phyloP scores from a whole-genome alignment of 2,329 filamentous ascomycete genomes.

The Nemania abortiva region DNA sequence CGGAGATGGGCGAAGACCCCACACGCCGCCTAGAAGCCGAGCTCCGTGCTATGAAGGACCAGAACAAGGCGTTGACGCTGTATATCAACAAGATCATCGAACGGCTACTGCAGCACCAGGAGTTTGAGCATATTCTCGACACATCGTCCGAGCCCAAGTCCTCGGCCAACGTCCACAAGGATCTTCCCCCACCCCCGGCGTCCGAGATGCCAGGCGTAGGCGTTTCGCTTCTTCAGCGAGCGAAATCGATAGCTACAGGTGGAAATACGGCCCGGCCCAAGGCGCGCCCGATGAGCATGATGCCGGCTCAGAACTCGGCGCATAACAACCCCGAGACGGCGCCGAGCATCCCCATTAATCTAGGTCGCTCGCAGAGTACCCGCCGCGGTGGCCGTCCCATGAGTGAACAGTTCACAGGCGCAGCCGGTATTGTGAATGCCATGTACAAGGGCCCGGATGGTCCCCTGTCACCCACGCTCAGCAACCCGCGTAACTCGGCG shows the following conservation, averaged over 20 bases:
- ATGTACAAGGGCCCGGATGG: constrained; percentile 85
- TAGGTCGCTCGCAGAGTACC: constrained; percentile 65
- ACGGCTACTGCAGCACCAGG: constrained; percentile 90
- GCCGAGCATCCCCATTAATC: constrained; percentile 78
- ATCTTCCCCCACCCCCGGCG: constrained; percentile 80
- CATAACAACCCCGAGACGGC: constrained; percentile 78
- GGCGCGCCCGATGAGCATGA: constrained; percentile 69
- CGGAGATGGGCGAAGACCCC: constrained; percentile 70
- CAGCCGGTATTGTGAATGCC: constrained; percentile 83
- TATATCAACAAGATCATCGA: constrained; percentile 99
- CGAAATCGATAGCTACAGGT: constrained; percentile 69
- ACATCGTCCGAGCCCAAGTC: constrained; percentile 75
- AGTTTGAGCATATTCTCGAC: constrained; percentile 93
- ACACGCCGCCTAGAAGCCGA: constrained; percentile 81
- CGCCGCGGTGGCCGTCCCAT: constrained; percentile 67
- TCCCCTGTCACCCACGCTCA: constrained; percentile 69
- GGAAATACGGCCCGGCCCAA: constrained; percentile 55
- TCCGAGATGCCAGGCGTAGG: constrained; percentile 61
- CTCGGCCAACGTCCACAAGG: constrained; percentile 76
- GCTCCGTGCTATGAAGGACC: constrained; percentile 82
- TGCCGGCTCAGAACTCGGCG: constrained; percentile 59
- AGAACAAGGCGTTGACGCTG: constrained; percentile 96
- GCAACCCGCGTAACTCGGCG: constrained; percentile 69
- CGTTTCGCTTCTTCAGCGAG: constrained; percentile 68
- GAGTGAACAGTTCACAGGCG: constrained; percentile 72